These are phyloP conservation scores for Polygonum aviculare DNA, from an alignment of 148 eudicot species.

Conservation along the genomic window DNA sequence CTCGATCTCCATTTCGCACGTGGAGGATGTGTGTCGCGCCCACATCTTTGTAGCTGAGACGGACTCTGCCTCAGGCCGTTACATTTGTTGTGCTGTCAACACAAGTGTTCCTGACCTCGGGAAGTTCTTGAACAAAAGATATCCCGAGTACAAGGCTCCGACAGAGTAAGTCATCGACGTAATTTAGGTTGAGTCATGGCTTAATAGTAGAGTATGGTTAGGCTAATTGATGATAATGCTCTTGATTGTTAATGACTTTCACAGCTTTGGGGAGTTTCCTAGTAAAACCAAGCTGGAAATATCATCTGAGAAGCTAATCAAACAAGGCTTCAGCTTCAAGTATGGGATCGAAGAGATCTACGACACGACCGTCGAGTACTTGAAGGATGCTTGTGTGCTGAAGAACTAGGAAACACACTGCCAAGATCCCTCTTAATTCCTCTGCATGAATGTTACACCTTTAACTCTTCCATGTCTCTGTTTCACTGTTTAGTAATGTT, in stretches of 20 bases:
- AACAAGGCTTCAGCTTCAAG: constrained; percentile 56
- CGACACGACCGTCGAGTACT: constrained; percentile 39
- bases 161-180: constrained; percentile 36
- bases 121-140: constrained; percentile 34
- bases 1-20: constrained; percentile 45
- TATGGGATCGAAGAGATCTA: constrained; percentile 53
- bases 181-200: neutral
- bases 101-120: constrained; percentile 55
- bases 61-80: constrained; percentile 52
- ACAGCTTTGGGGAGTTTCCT: constrained; percentile 44
- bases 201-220: neutral
- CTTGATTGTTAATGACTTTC: neutral
- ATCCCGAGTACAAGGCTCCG: constrained; percentile 40
- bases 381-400: constrained; percentile 16
- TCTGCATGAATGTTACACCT: no score
- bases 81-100: constrained; percentile 42
- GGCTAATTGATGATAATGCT: no score
- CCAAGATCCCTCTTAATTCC: no score
- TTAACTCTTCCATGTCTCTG: no score
- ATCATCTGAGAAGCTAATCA: constrained; percentile 54
- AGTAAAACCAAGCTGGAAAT: constrained; percentile 35
- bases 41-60: constrained; percentile 54
- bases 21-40: constrained; percentile 61
- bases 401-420: no score
- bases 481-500: no score